Evolutionary conservation across 768 basidiomycete species (phyloP), one percentile per base, ranked within the genome.

Genomic region (Russula sp.): DNA sequence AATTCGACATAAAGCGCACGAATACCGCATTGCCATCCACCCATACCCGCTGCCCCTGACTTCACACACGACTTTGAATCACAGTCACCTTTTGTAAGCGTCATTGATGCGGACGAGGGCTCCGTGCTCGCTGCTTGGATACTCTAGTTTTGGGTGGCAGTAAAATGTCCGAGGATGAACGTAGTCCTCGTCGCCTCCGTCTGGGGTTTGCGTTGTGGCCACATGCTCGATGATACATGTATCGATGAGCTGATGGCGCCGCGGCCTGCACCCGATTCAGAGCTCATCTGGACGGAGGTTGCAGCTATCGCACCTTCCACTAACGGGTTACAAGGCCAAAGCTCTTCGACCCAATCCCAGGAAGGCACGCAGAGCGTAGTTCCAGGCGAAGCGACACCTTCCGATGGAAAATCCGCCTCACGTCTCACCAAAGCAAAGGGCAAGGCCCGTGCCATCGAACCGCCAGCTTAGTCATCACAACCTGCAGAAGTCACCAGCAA

Each of bases 161-260:
- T 1, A 81, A 79, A 14, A 76, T 76, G 18, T 75, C 71, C 14
- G 64, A 67, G 28, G 73, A 71, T 16, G 84, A 83, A 40, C 77
- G 75, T 46, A 75, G 75, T 46, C 74, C 74, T 42, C 76, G 79
- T 59, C 80, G 82, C 49, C 75, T 92, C 9, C 92, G 89, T 92
- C 9, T 92, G 89, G 90, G 84, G 81, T 1, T 74, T 92, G 64
- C 78, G 87, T 46, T 92, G 90, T 58, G 90, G 90, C 0, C 90
- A 92, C 71, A 73, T 92, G 69, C 79, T 92, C 0, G 90, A 92
- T 67, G 90, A 88, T 55, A 89, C 87, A 72, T 92, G 90, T 68
- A 74, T 87, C 2, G 80, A 80, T 64, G 77, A 80, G 67, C 68
- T 92, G 55, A 84, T 86, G 71, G 73, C 76, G 40, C 87, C 84